These are phyloP conservation scores for Mycena capillaripes DNA, from an alignment of 768 basidiomycete genomes.

Conservation along the genomic window DNA sequence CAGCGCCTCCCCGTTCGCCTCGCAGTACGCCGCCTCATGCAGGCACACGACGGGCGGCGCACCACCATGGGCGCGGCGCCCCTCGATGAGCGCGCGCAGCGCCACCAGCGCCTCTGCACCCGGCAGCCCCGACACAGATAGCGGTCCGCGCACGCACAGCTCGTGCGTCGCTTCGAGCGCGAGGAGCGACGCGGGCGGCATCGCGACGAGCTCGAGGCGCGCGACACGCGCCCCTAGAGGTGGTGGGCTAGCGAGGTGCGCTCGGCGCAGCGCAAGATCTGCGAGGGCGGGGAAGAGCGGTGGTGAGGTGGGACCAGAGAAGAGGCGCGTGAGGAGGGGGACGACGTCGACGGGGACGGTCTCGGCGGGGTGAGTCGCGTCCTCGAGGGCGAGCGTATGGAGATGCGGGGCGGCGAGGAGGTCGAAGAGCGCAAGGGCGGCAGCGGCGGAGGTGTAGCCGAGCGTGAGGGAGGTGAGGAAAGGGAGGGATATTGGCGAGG, in stretches of 20 bases:
- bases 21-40: neutral
- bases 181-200: neutral
- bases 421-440: slow-evolving; percentile 56
- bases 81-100: neutral
- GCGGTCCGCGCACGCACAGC: slow-evolving; percentile 13
- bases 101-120: too few relatives aligned
- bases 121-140: too few relatives aligned
- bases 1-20: slow-evolving; percentile 30
- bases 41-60: neutral
- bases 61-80: neutral
- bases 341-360: slow-evolving; percentile 57
- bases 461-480: slow-evolving; percentile 55
- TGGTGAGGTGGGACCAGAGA: neutral
- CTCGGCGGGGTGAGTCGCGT: slow-evolving; percentile 58
- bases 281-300: slow-evolving; percentile 9
- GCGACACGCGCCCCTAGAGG: neutral
- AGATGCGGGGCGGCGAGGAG: slow-evolving; percentile 52
- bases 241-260: neutral
- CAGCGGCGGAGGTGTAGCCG: slow-evolving; percentile 58
- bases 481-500: slow-evolving; percentile 50
- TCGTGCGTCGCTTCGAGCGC: neutral
- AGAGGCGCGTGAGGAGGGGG: slow-evolving; percentile 47
- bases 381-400: slow-evolving; percentile 56
- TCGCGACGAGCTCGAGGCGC: slow-evolving; percentile 28
- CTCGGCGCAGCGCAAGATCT: slow-evolving; percentile 16